Evolutionary conservation across 768 basidiomycete species (phyloP), one percentile per base, ranked within the genome.

Genomic region (Phaeotremella fagi): DNA sequence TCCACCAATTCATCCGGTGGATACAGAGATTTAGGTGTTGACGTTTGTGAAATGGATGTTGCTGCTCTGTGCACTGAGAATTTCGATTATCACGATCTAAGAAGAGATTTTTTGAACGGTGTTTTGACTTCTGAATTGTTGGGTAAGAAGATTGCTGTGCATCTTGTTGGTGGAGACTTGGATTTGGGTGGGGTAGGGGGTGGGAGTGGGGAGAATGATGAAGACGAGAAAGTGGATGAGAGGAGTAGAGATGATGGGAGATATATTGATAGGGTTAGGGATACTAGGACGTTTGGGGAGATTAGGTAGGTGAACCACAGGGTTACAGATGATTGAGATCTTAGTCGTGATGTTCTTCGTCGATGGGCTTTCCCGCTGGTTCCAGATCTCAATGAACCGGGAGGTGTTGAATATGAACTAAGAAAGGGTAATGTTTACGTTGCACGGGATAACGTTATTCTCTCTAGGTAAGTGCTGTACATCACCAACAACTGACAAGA

Each of bases 31-130:
- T 58, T 74, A 18, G 70, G 70, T 1, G 59, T 74, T n/a, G 72
- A 74, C 47, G 68, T 74, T 9, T 74, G 72, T 54, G 72, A 74
- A 50, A 59, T 65, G 4, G 66, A 95, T 87, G 88, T 98, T 31
- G 91, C 90, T 1, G 92, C 92, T 1, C 73, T 97, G 3, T 99
- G 98, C 77, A 90, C 92, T 72, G 95, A 98, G 76, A 98, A 98
- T 76, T 99, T 99, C 68, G 95, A 98, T 76, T 97, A 92, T 68
- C 83, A 84, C 14, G 90, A 92, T 75, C 81, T 98, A 55, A 83
- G 91, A 52, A 80, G 83, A 60, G 90, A 98, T 75, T 95, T 99
- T 66, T 87, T 97, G 15, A 88, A 88, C 68, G 94, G 94, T 16
- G 82, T 99, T 43, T 79, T 99, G 60, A 94, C 89, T 0, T 92